phyloP scores from a whole-genome alignment of 2,329 filamentous ascomycete species.

The Podosphaera aphanis region DNA sequence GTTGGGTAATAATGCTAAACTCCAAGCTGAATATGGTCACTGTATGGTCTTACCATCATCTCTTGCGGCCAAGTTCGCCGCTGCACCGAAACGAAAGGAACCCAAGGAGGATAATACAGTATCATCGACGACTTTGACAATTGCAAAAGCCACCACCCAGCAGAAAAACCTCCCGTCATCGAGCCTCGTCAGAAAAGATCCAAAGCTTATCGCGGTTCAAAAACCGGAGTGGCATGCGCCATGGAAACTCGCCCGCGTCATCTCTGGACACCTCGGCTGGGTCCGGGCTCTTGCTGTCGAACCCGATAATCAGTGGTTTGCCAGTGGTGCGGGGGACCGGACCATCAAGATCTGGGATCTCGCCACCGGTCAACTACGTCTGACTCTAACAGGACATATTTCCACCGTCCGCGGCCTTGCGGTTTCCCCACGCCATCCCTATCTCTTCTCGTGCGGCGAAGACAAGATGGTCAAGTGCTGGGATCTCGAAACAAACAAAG shows the following conservation, averaged over 20 bases:
- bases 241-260: constrained; percentile 96
- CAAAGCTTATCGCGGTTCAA: constrained; percentile 32
- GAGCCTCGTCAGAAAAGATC: constrained; percentile 31
- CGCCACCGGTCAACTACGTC: constrained; percentile 57
- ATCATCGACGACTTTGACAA: constrained; percentile 32
- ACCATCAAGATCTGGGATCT: constrained; percentile 99
- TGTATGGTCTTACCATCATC: constrained; percentile 55
- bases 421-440: constrained; percentile 80
- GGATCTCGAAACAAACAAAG: constrained; percentile 99
- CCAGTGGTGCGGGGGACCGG: constrained; percentile 77
- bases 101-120: constrained; percentile 22
- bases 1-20: constrained; percentile 12
- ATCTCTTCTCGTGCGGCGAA: constrained; percentile 91
- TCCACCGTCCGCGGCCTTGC: constrained; percentile 80
- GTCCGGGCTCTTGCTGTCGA: constrained; percentile 76
- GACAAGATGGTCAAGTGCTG: constrained; percentile 99
- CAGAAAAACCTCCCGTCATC: constrained; percentile 26
- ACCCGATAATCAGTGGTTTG: constrained; percentile 94
- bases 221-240: constrained; percentile 92
- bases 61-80: constrained; percentile 57
- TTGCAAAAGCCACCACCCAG: constrained; percentile 29
- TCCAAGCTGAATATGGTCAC: constrained; percentile 44
- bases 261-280: constrained; percentile 91
- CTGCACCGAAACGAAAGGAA: constrained; percentile 36
- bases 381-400: constrained; percentile 86